Evolutionary conservation across 345 rosid species (phyloP), one percentile per base, ranked within the genome.

Genomic region (Anacardium occidentale): DNA sequence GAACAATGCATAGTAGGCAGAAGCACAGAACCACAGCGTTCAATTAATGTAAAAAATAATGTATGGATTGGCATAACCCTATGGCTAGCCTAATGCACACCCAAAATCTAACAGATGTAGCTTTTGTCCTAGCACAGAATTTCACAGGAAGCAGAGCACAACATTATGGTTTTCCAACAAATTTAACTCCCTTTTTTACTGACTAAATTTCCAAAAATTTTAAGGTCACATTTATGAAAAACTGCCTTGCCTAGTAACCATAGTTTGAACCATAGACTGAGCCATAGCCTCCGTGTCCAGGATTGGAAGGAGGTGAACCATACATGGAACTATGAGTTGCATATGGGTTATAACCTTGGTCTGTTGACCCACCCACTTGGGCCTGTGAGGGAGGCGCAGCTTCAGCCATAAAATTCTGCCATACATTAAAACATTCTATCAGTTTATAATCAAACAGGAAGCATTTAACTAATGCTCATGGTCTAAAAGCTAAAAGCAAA

Each of bases 381-480:
- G 83, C 48, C 74, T 87, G 96, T 44, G 87, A 62, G 2, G 89
- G 84, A 25, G 83, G 76, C 61, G 85, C 96, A 29, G 97, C 97
- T 77, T 96, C 99, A 34, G 97, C 93, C 94, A 96, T 91, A 81
- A 90, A 96, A 81, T 93, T 96, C 99, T 96, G 92, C 88, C 84
- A 64, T 15, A 45, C 8, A 56, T 37, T 8, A 26, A n/a, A 57
- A 62, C 45, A 26, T 32, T 59, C 14, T 56, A 59, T 62, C 68
- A 76, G 66, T 50, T 68, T 57, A 40, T 17, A 71, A 59, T 44
- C 56, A 8, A 63, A 22, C 50, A 53, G 18, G 37, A 26, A 4
- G 22, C 17, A 10, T 4, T 55, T 14, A 66, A 60, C 8, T 34
- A 48, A 45, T 44, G 0, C 32, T 29, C 32, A 29, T 29, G 32